Evolutionary conservation across 163 green algal species (phyloP).

Genomic region (Chlorella variabilis): DNA sequence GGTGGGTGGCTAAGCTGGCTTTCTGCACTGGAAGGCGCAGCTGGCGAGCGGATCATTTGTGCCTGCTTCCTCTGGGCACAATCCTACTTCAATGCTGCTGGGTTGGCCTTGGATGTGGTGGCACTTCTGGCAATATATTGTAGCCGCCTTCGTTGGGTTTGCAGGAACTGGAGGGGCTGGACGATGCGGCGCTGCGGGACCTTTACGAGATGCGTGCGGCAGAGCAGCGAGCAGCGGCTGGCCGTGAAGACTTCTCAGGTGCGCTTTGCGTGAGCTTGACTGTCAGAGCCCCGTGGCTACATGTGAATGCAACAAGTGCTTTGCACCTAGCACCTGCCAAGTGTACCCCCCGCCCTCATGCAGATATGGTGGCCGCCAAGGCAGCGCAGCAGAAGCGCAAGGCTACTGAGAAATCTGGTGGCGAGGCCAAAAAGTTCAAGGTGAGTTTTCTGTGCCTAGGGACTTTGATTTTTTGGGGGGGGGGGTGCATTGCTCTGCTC

Average conservation of each 20-base stretch:
- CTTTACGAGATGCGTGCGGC: slow-evolving; percentile 80
- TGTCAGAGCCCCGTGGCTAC: no score
- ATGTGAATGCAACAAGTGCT: no score
- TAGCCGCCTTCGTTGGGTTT: no score
- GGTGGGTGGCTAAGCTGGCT: slow-evolving; percentile 3
- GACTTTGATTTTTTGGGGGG: no score
- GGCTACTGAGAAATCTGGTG: slow-evolving; percentile 58
- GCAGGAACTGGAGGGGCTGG: slow-evolving; percentile 91
- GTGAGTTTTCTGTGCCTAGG: no score
- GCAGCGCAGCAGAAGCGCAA: slow-evolving; percentile 88
- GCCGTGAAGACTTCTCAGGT: slow-evolving; percentile 86
- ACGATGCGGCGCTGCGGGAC: slow-evolving; percentile 74
- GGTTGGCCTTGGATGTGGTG: no score
- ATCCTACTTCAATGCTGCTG: no score
- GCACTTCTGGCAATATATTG: no score
- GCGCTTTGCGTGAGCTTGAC: background rate
- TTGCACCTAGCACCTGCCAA: background rate
- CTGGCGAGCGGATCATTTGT: no score
- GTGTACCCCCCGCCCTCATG: background rate
- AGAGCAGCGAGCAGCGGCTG: slow-evolving; percentile 56
- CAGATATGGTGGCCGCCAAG: slow-evolving; percentile 80
- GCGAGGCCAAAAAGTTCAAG: slow-evolving; percentile 74
- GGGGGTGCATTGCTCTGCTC: no score
- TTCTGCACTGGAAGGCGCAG: no score
- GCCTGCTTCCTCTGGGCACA: no score